Conservation (phyloP, 371 early-diverging fungal genomes). For the Chytridiales sp. region DNA sequence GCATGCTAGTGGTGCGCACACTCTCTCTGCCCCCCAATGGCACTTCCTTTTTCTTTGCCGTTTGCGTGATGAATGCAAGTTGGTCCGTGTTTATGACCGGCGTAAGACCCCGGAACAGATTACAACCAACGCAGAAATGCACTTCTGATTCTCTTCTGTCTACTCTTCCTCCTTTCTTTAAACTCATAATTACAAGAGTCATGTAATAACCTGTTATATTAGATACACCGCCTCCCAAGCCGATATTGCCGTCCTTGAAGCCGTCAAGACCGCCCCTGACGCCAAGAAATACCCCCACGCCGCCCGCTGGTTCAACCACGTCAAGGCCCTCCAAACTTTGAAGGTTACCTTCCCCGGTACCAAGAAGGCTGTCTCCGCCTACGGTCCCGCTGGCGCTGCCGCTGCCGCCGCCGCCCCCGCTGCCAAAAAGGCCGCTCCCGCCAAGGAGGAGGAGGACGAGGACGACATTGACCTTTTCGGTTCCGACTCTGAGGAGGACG, state of each 20-base stretch:
- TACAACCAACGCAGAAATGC: conserved; percentile 24
- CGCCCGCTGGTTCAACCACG: conserved; percentile 95
- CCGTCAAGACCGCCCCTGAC: conserved; percentile 70
- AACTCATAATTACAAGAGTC: background rate
- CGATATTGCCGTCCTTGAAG: conserved; percentile 84
- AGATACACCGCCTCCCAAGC: conserved; percentile 78
- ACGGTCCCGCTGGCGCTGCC: conserved; percentile 52
- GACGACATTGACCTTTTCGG: conserved; percentile 96
- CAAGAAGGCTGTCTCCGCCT: conserved; percentile 52
- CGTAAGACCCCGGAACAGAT: conserved; percentile 51
- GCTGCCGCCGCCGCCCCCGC: conserved; percentile 47
- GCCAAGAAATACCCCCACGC: conserved; percentile 80
- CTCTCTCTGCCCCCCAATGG: too few relatives aligned
- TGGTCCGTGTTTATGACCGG: conserved; percentile 65
- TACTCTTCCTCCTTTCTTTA: background rate
- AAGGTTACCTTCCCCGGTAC: conserved; percentile 48
- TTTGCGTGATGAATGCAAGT: conserved; percentile 49
- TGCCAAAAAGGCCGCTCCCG: conserved; percentile 43
- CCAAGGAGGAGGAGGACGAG: conserved; percentile 77
- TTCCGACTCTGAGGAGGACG: conserved; percentile 89
- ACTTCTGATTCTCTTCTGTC: conserved; percentile 17
- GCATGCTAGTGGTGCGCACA: too few relatives aligned
- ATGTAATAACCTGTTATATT: background rate
- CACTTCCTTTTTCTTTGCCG: background rate
- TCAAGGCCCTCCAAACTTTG: conserved; percentile 55